Percentiles rank a stretch among this genome's conserved stretches.
Conservation (phyloP, 2,329 filamentous ascomycete species). For the Escovopsis sp. region DNA sequence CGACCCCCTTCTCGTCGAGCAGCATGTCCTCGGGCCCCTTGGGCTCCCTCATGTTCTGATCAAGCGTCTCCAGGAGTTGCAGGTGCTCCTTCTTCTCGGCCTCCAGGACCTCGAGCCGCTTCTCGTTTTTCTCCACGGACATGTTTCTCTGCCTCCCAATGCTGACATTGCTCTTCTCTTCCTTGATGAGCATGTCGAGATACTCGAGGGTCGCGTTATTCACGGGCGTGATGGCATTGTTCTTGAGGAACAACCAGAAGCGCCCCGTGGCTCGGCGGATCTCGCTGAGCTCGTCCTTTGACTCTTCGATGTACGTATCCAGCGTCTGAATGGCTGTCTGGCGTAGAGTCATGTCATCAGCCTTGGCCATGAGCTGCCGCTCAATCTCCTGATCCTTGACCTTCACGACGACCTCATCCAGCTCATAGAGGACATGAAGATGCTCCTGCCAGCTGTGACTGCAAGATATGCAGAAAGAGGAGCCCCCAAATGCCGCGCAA, state of each 20-base stretch:
- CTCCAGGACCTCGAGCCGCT: slow-evolving; percentile 1
- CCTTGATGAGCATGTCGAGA: slow-evolving; percentile 3
- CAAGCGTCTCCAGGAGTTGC: slow-evolving; percentile 6
- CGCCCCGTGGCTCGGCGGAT: slow-evolving; percentile 2
- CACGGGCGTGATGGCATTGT: background rate
- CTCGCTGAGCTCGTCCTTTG: background rate
- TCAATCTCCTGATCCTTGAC: slow-evolving; percentile 1
- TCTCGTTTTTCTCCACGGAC: background rate
- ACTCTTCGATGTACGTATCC: background rate
- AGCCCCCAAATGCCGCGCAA: background rate
- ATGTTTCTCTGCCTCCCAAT: background rate
- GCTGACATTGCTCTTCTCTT: background rate
- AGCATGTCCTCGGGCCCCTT: background rate
- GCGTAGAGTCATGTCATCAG: background rate
- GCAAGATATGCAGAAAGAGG: background rate
- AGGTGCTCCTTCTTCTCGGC: slow-evolving; percentile 6
- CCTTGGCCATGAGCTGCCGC: background rate
- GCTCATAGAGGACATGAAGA: slow-evolving; percentile 1
- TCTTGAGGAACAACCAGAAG: slow-evolving; percentile 1
- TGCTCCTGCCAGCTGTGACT: slow-evolving; percentile 4
- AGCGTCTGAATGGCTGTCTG: background rate
- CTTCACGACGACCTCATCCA: background rate
- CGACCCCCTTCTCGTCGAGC: slow-evolving; percentile 3
- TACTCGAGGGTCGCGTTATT: slow-evolving; percentile 3
- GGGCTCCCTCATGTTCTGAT: slow-evolving; percentile 4